A percentile compares a stretch with the other conserved stretches of the same genome.
Evolutionary conservation across 352 stramenopile genomes (phyloP).

Genomic region (Pythium diclinum): DNA sequence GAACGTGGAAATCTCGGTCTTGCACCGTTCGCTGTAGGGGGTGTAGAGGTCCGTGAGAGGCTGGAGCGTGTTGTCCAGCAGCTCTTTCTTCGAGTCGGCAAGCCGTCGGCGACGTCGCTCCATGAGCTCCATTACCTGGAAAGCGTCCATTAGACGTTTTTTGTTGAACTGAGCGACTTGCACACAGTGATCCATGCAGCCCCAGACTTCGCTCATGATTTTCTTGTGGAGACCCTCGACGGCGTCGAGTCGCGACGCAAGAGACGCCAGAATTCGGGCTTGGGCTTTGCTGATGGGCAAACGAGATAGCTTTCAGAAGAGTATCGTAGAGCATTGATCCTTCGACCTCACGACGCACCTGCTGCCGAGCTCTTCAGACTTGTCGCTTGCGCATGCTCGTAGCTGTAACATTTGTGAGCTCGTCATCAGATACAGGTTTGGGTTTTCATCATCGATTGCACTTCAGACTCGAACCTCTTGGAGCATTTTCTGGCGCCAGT

Average conservation of each 20-base stretch:
- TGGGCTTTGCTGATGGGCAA: constrained; percentile 50
- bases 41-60: constrained; percentile 41
- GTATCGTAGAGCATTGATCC: no score
- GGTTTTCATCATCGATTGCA: no score
- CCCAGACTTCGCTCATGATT: constrained; percentile 75
- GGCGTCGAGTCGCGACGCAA: constrained; percentile 55
- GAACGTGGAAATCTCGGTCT: constrained; percentile 54
- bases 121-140: constrained; percentile 77
- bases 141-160: constrained; percentile 58
- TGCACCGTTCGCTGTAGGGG: constrained; percentile 52
- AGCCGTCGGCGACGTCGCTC: constrained; percentile 56
- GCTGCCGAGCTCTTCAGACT: constrained; percentile 67
- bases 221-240: constrained; percentile 59
- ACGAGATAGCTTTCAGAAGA: background rate
- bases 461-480: constrained; percentile 44
- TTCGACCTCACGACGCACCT: constrained; percentile 31
- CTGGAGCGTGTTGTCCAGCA: constrained; percentile 66
- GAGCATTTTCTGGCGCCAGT: constrained; percentile 82
- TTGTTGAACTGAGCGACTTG: constrained; percentile 79
- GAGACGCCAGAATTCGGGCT: constrained; percentile 60
- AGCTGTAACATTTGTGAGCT: constrained; percentile 33
- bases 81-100: constrained; percentile 53
- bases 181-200: constrained; percentile 79
- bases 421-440: background rate
- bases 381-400: constrained; percentile 49